These are phyloP conservation scores for Pleurozium schreberi DNA, from an alignment of 225 moss, liverwort and hornwort genomes.

Conservation along the genomic window DNA sequence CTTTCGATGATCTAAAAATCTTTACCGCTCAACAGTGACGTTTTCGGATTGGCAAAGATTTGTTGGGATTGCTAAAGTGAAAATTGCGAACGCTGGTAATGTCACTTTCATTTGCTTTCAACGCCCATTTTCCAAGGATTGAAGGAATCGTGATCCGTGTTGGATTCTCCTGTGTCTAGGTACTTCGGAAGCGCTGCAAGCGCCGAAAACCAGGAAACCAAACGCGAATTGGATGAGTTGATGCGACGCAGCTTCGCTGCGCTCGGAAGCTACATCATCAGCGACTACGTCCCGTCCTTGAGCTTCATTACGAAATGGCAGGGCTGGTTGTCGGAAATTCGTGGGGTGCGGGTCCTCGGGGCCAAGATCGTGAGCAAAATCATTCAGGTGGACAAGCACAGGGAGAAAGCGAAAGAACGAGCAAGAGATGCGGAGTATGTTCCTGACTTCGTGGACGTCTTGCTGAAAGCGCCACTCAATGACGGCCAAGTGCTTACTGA, in stretches of 20 bases:
- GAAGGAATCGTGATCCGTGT: background rate
- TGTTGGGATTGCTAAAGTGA: background rate
- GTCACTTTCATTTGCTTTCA: background rate
- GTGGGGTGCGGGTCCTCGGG: background rate
- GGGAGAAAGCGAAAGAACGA: background rate
- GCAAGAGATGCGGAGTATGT: background rate
- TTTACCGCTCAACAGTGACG: background rate
- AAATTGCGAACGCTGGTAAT: background rate
- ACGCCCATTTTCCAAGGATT: background rate
- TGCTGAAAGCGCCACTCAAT: slow-evolving; percentile 29
- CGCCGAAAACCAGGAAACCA: background rate
- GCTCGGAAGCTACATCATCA: background rate
- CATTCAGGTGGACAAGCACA: slow-evolving; percentile 10
- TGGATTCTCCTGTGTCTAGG: background rate
- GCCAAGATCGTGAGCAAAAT: background rate
- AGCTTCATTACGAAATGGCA: slow-evolving; percentile 13
- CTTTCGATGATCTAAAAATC: background rate
- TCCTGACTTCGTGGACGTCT: slow-evolving; percentile 44
- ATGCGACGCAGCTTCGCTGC: background rate
- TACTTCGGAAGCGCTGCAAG: background rate
- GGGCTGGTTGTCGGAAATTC: slow-evolving; percentile 15
- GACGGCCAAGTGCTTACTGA: slow-evolving; percentile 16
- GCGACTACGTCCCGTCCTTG: slow-evolving; percentile 17
- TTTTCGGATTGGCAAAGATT: background rate
- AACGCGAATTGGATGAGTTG: background rate